Base-by-base conservation (phyloP, 768 basidiomycete species). In the Leucocoprinus sp. region DNA sequence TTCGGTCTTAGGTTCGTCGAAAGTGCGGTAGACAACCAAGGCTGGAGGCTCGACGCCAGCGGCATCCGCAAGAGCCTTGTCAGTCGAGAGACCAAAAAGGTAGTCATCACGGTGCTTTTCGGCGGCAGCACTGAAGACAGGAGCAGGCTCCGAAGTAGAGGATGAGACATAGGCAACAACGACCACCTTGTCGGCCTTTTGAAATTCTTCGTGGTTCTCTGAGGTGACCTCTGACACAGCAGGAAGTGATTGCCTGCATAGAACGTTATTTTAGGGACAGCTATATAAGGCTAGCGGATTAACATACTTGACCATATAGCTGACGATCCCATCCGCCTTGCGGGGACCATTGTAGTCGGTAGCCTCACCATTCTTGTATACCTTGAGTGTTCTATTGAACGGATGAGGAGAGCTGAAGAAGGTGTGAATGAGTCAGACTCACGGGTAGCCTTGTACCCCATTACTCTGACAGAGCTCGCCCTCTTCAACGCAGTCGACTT, bases 401-500 rank as follows among this genome's bases (percentile, higher is more conserved):
- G n/a, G n/a, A 26, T 17, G 18, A 42, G 31, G 37, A 45, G 43
- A 18, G 29, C 17, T 23, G 29, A 24, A 18, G 11, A 12, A 17
- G 26, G 6, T 15, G 22, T 8, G 23, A 39, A 7, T 28, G 2
- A n/a, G 17, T 21, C 3, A 17, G 5, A 71, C 90, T 57, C 57
- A 93, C 92, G 93, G 93, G 69, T 99, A 99, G 12, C 95, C 95
- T 62, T 84, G 80, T 35, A 99, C 77, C 33, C 86, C 93, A 48
- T 93, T 82, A 40, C 75, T 57, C 60, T 88, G 82, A 67, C 96
- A 99, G 23, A 99, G 77, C 43, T 95, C 93, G 19, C 84, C 79
- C 57, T 98, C 74, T 52, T 89, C 93, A 36, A 96, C 95, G 64
- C 95, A 98, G 71, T 98, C 92, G 41, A 98, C 93, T 61, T 97